These are phyloP conservation scores for Arthrobotrys megalospora DNA, from an alignment of 2,329 filamentous ascomycete species.

Conservation along the genomic window DNA sequence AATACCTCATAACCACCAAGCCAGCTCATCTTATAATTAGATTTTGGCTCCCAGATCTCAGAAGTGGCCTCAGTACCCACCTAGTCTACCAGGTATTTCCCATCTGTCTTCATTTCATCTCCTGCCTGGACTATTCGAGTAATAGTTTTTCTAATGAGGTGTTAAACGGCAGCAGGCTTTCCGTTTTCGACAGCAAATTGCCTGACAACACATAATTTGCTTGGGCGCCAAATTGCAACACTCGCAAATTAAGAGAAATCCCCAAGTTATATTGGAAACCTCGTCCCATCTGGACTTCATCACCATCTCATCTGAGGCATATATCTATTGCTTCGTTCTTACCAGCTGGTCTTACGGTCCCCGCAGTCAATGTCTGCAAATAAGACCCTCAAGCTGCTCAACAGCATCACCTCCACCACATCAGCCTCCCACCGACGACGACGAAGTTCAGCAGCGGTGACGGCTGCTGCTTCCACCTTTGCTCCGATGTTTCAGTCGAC, in stretches of 20 bases:
- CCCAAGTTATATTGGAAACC: background rate
- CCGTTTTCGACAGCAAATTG: slow-evolving; percentile 44
- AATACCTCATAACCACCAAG: slow-evolving; percentile 58
- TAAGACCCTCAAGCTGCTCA: slow-evolving; percentile 60
- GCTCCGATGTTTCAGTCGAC: slow-evolving; percentile 50
- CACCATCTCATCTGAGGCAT: slow-evolving; percentile 12
- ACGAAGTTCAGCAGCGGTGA: slow-evolving; percentile 45
- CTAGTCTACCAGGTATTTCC: background rate
- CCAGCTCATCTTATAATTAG: slow-evolving; percentile 25
- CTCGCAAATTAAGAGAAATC: slow-evolving; percentile 6
- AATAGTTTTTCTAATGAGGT: slow-evolving; percentile 3
- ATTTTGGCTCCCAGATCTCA: slow-evolving; percentile 7
- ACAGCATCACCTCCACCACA: slow-evolving; percentile 55
- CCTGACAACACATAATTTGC: slow-evolving; percentile 61
- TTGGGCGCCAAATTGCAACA: slow-evolving; percentile 51
- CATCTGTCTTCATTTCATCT: background rate
- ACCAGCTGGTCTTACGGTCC: slow-evolving; percentile 7
- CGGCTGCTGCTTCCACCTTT: slow-evolving; percentile 37
- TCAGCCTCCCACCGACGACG: slow-evolving; percentile 53
- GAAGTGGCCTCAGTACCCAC: slow-evolving; percentile 8
- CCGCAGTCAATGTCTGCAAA: slow-evolving; percentile 39
- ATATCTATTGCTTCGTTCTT: slow-evolving; percentile 33
- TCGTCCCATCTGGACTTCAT: background rate
- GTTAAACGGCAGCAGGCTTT: slow-evolving; percentile 11
- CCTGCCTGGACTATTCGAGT: background rate